phyloP scores from a whole-genome alignment of 1,139 yeast genomes.

The Nadsonia starkeyi-henricii region DNA sequence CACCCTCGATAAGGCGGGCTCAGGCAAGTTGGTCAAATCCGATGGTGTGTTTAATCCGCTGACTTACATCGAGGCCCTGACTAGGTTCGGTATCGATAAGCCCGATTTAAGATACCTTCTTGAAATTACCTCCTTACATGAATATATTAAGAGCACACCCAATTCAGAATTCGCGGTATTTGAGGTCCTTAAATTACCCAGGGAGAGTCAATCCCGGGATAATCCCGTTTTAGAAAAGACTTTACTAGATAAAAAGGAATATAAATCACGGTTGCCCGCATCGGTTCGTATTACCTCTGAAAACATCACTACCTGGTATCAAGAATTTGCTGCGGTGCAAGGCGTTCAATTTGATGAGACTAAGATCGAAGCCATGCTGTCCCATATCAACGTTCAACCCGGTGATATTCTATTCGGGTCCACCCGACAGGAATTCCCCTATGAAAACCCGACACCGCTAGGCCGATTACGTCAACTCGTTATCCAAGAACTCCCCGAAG shows the following conservation, averaged over 20 bases:
- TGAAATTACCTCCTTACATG: constrained; percentile 35
- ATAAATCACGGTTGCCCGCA: constrained; percentile 46
- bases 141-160: constrained; percentile 25
- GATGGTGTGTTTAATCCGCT: constrained; percentile 28
- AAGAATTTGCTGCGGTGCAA: not conserved
- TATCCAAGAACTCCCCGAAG: constrained; percentile 37
- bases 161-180: constrained; percentile 43
- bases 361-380: constrained; percentile 7
- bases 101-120: constrained; percentile 63
- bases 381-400: constrained; percentile 23
- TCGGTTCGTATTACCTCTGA: constrained; percentile 27
- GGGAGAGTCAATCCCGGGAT: constrained; percentile 20
- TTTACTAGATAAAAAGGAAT: constrained; percentile 33
- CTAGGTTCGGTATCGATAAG: constrained; percentile 77
- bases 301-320: constrained; percentile 3
- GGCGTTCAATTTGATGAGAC: not conserved
- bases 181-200: constrained; percentile 54
- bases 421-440: constrained; percentile 49
- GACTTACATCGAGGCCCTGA: constrained; percentile 55
- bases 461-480: constrained; percentile 75
- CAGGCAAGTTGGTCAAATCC: not conserved
- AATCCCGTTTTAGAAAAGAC: constrained; percentile 9
- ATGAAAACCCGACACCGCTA: constrained; percentile 91
- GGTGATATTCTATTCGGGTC: constrained; percentile 73
- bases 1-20: constrained; percentile 12